Base-by-base conservation (phyloP, 2,329 filamentous ascomycete genomes). In the Cladosporium phlei region DNA sequence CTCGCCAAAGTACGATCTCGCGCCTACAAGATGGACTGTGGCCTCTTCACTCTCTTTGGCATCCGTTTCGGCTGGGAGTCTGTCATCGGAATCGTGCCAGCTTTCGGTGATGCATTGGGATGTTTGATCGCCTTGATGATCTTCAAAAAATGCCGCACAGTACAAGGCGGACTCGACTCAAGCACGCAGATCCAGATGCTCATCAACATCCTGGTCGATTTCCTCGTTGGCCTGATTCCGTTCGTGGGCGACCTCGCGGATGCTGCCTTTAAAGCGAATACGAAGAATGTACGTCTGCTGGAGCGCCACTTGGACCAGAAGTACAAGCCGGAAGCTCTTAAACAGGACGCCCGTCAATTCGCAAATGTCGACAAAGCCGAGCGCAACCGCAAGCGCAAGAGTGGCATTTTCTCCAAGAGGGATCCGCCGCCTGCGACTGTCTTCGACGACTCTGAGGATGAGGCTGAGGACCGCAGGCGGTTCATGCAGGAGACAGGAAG, bases 61-160 rank as follows among this genome's bases (percentile, higher is more conserved):
- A 77, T 95, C 49, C 80, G 83, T 48, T 90, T 97, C 62, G 93
- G 93, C 46, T 96, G 89, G 88, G 81, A 86, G 42, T 86, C 84
- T 57, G 78, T 95, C 48, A 87, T 97, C 58, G 93, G 84, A 11
- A 63, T 97, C 6, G 67, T 97, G 46, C 93, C 93, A 57, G 79
- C 79, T 79, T 70, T 86, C 52, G 90, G 90, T 38, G 90, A 95
- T 64, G 76, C 76, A 8, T 66, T 85, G 11, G 90, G 95, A 61
- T 72, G 79, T 7, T 70, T 87, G 39, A 75, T 96, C 60, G 86
- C 87, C 8, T 66, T 88, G 50, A 80, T 86, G 68, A 81, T 97
- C 7, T 74, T 95, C 53, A 76, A 75, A 50, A 82, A 81, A 19
- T 90, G 87, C 67, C 74, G 76, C 52, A 77, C 83, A 51, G 75